phyloP scores from a whole-genome alignment of 345 rosid genomes.

The Citrus mangshanensis region DNA sequence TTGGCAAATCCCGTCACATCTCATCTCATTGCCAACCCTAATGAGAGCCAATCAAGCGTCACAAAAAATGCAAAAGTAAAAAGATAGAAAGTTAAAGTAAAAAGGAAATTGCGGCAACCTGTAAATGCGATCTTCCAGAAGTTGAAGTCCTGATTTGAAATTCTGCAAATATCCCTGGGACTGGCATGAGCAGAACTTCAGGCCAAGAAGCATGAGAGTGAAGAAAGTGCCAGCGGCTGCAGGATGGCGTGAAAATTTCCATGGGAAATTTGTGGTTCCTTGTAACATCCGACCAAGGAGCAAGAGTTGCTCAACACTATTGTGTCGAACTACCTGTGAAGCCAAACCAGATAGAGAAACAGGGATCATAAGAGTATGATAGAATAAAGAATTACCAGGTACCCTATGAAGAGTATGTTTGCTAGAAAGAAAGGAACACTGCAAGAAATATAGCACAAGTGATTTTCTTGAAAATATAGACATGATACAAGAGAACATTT shows the following conservation, averaged over 20 bases:
- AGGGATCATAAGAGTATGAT: background rate
- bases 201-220: slow-evolving; percentile 95
- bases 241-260: slow-evolving; percentile 97
- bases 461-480: background rate
- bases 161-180: slow-evolving; percentile 81
- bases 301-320: slow-evolving; percentile 90
- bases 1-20: too few species aligned
- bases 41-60: background rate
- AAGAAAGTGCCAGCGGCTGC: slow-evolving; percentile 97
- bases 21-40: too few species aligned
- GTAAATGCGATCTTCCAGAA: slow-evolving; percentile 89
- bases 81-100: background rate
- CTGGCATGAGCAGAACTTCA: slow-evolving; percentile 90
- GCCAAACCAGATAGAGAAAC: slow-evolving; percentile 20
- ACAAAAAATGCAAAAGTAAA: background rate
- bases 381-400: background rate
- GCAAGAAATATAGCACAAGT: background rate
- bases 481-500: background rate
- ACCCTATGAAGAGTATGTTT: too few species aligned
- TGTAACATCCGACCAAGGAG: slow-evolving; percentile 91
- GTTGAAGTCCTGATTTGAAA: slow-evolving; percentile 85
- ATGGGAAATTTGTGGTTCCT: slow-evolving; percentile 75
- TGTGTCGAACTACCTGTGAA: slow-evolving; percentile 81
- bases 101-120: slow-evolving; percentile 43
- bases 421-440: background rate